Base-by-base conservation (phyloP, 2,329 filamentous ascomycete genomes). In the Coniochaeta hoffmannii region DNA sequence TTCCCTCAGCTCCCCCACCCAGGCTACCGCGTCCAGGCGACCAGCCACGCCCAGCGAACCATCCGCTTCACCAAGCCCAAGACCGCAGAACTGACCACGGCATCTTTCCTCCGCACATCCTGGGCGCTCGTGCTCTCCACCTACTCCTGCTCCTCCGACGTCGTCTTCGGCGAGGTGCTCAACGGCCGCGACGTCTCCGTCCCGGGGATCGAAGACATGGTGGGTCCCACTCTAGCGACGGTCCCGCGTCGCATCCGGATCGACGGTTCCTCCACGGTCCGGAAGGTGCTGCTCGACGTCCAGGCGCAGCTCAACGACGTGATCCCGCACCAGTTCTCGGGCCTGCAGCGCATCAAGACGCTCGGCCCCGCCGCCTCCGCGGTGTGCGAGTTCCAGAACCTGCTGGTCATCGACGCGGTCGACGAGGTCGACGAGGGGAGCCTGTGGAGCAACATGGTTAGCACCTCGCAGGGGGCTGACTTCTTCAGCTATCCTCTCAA, bases 401-500 rank as follows among this genome's bases (percentile, higher is more conserved):
- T 64, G 17, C 53, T 62, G 5, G 61, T 59, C n/a, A 53, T 64
- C 7, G 55, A 61, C 41, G 34, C 53, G 26, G 57, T 57, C 1
- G 58, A 60, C 14, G 58, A 59, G 5, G 55, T 34, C 6, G 14
- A 32, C 7, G 55, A 50, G 5, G 53, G 38, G n/a, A 58, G 59
- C 32, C 57, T 63, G 22, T 63, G 62, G 62, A 53, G 50, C n/a
- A 60, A 59, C 17, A 54, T 63, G 52, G 55, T 36, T 3, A 53
- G 56, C 24, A 56, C 52, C 17, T 55, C 49, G 12, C 61, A 63
- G 35, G 57, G 60, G 1, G 53, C 57, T 3, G 60, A 63, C n/a
- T 63, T 63, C 50, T 63, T 63, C 55, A 63, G 56, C 44, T 59
- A 58, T 22, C 61, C 61, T 22, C 60, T 63, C 50, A 63, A 63